A percentile compares a stretch with the other conserved stretches of the same genome.
These are phyloP conservation scores for Zostera marina DNA, from an alignment of 116 monocot species.

Conservation along the genomic window DNA sequence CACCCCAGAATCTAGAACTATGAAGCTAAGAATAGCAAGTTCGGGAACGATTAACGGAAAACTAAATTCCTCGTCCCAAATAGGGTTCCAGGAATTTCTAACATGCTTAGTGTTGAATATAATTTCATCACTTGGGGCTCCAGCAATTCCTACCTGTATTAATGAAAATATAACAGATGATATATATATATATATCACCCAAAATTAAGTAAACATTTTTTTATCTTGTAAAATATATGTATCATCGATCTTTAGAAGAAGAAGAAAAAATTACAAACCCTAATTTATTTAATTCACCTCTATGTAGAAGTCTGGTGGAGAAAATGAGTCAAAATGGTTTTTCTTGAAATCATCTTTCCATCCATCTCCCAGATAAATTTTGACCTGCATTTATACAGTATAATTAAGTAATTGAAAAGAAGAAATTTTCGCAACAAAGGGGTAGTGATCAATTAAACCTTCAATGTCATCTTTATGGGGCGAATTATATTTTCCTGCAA, in stretches of 20 bases:
- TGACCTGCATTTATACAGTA: constrained; percentile 65
- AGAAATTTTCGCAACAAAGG: too few species aligned
- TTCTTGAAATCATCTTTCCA: constrained; percentile 57
- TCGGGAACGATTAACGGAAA: constrained; percentile 42
- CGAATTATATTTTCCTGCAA: constrained; percentile 28
- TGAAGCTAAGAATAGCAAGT: constrained; percentile 35
- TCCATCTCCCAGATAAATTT: constrained; percentile 73
- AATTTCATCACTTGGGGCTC: constrained; percentile 28
- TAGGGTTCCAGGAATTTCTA: constrained; percentile 33
- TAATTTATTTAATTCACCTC: constrained; percentile 19
- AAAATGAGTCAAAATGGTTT: constrained; percentile 64
- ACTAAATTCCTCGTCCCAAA: constrained; percentile 38
- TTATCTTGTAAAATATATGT: too few species aligned
- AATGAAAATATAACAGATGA: too few species aligned
- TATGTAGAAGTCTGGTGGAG: constrained; percentile 74
- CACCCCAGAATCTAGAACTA: constrained; percentile 41
- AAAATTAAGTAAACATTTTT: too few species aligned
- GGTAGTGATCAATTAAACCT: too few species aligned
- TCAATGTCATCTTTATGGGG: constrained; percentile 17
- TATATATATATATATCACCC: too few species aligned
- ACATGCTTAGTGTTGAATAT: constrained; percentile 39
- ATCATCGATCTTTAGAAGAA: neutral
- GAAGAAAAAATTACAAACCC: neutral
- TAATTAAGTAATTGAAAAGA: neutral
- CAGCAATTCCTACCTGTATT: constrained; percentile 47